Evolutionary conservation across 2,329 filamentous ascomycete species (phyloP).

Genomic region (Penicillium sp.): DNA sequence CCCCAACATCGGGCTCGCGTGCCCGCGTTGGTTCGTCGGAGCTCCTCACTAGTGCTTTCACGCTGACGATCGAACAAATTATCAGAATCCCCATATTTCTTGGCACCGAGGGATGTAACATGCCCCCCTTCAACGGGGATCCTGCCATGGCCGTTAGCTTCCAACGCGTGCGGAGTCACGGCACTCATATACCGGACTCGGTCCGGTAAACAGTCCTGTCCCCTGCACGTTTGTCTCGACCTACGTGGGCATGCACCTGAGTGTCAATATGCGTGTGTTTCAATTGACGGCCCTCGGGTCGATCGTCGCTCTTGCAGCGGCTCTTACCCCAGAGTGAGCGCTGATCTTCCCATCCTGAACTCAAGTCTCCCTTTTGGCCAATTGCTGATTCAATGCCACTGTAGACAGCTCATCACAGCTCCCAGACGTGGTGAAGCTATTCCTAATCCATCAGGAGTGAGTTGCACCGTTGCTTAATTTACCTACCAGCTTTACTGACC

Average conservation of each 20-base stretch:
- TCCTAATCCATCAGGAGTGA: constrained; percentile 41
- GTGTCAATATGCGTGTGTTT: constrained; percentile 24
- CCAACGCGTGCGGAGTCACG: background rate
- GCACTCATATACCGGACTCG: background rate
- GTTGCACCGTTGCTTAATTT: constrained; percentile 11
- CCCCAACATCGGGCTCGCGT: background rate
- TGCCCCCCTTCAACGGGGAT: constrained; percentile 14
- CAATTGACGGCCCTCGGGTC: constrained; percentile 26
- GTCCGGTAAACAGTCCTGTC: background rate
- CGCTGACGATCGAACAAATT: background rate
- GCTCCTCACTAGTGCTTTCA: constrained; percentile 1
- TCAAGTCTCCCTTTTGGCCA: background rate
- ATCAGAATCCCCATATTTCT: constrained; percentile 18
- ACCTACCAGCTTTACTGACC: background rate
- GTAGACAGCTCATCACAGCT: constrained; percentile 37
- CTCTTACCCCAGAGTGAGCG: constrained; percentile 33
- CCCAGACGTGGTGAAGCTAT: constrained; percentile 37
- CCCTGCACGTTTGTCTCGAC: constrained; percentile 4
- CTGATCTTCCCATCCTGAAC: background rate
- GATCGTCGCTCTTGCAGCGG: constrained; percentile 23
- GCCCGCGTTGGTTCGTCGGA: constrained; percentile 7
- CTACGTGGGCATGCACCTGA: constrained; percentile 5
- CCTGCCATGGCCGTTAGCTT: background rate
- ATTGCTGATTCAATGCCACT: background rate
- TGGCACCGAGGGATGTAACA: constrained; percentile 19